Evolutionary conservation across 2,329 filamentous ascomycete species (phyloP), one percentile per base, ranked within the genome.

Genomic region (Fusarium dimerum): DNA sequence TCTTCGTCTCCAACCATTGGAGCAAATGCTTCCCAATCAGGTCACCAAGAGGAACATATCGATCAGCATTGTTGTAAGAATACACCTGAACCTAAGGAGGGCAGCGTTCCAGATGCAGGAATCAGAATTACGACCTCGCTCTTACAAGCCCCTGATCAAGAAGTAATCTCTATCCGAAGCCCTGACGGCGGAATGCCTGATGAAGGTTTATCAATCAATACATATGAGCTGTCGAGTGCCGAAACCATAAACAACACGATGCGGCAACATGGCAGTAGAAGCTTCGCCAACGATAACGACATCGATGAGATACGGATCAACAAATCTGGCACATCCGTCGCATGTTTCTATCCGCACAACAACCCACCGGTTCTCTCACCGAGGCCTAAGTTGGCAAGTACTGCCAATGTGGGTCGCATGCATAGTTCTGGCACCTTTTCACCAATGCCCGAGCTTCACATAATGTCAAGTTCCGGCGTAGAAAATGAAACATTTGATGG

Each of bases 181-280:
- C 34, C 45, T 40, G 45, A 47, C n/a, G 45, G 12, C 26, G 38
- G 32, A 18, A 41, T 47, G 38, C 41, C 45, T 47, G 45, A 47
- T 47, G 4, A 47, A 26, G 45, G 39, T 17, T 39, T 34, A 17
- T 29, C 26, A 17, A 47, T 29, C 18, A 47, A 8, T 18, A 15
- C 20, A 45, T 32, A 30, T 18, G 39, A 47, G 13, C 39, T 26
- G 29, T 20, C 38, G 36, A 42, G 18, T 47, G n/a, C 8, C 16
- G 18, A 36, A 39, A 15, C 38, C 42, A 30, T 26, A 41, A 13
- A 26, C 36, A 2, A 18, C 42, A 10, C 34, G 40, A 50, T 50
- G 42, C 48, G 20, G 20, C 20, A 50, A 38, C 45, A 41, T 26
- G 48, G 41, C 48, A 38, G 43, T 45, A 38, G 48, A 45, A 18